A percentile compares a stretch with the other conserved stretches of the same genome.
Evolutionary conservation across 2,329 filamentous ascomycete species (phyloP).

Genomic region (Xylariaceae sp.): DNA sequence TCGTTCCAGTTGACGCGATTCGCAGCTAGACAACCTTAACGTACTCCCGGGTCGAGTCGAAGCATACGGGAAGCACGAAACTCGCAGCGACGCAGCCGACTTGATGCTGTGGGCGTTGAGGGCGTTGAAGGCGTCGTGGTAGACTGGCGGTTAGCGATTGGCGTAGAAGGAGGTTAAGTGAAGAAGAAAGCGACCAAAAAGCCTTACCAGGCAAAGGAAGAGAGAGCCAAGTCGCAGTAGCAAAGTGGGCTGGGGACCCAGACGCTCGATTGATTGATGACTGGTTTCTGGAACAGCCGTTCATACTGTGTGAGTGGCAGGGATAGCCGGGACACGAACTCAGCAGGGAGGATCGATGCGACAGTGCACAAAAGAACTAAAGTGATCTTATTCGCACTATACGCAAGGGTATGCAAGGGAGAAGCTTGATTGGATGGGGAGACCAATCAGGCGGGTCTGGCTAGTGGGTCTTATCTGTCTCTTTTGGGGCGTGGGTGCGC

Average conservation of each 20-base stretch:
- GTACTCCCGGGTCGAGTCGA: constrained; percentile 15
- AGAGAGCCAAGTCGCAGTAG: constrained; percentile 14
- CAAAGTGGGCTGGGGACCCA: constrained; percentile 24
- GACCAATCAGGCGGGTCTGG: constrained; percentile 15
- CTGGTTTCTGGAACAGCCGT: constrained; percentile 25
- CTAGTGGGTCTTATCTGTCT: constrained; percentile 1
- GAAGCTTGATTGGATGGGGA: constrained; percentile 20
- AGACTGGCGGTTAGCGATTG: no score
- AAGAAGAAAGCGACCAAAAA: constrained; percentile 16
- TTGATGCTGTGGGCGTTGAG: not conserved
- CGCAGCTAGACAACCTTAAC: constrained; percentile 25
- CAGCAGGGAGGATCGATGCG: constrained; percentile 18
- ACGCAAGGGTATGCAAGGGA: constrained; percentile 6
- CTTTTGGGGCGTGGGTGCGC: constrained; percentile 11
- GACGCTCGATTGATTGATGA: constrained; percentile 22
- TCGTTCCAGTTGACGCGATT: constrained; percentile 21
- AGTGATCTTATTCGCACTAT: constrained; percentile 13
- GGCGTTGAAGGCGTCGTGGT: not conserved
- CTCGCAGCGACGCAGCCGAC: not conserved
- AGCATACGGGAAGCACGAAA: constrained; percentile 3
- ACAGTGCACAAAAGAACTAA: constrained; percentile 22
- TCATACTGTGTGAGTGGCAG: not conserved
- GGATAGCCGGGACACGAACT: not conserved
- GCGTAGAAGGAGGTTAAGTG: not conserved
- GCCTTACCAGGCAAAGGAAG: constrained; percentile 8